Evolutionary conservation across 78 protist genomes (phyloP), one percentile per base, ranked within the genome.

Genomic region (Ministeria vibrans): DNA sequence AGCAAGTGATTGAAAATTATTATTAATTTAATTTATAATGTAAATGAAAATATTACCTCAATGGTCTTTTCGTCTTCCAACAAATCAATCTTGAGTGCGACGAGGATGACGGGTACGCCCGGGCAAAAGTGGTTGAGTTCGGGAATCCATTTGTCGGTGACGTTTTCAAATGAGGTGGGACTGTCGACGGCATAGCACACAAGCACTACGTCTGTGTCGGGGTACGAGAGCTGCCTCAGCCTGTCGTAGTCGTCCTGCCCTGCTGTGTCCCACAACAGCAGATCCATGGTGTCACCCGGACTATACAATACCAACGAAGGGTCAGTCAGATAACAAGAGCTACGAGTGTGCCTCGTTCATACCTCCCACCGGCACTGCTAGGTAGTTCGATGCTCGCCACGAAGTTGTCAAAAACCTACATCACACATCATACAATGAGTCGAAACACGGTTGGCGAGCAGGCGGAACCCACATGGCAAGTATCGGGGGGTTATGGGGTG

Each of bases 241-340:
- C 98, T 81, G 75, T 97, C 99, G 78, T 94, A 98, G 68, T 93
- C 96, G 63, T 97, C 99, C 85, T 94, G 96, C 34, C 90, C 96
- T 2, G 96, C 97, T 6, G 97, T 94, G 75, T 94, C 97, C 97
- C 97, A 94, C 0, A 94, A 80, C 0, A 87, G 92, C 5, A 90
- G 75, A 4, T 75, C 75, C 15, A 83, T 79, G 45, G n/a, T n/a
- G n/a, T n/a, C n/a, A n/a, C n/a, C n/a, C n/a, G n/a, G n/a, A n/a
- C n/a, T n/a, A n/a, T n/a, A n/a, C n/a, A n/a, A n/a, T n/a, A n/a
- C n/a, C n/a, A n/a, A n/a, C n/a, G n/a, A n/a, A n/a, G n/a, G n/a
- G n/a, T n/a, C n/a, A n/a, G n/a, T n/a, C n/a, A n/a, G n/a, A n/a
- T n/a, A n/a, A n/a, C n/a, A n/a, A n/a, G n/a, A n/a, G n/a, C n/a